Base-by-base conservation (phyloP, 2,329 filamentous ascomycete species). In the Colletotrichum eleusines region DNA sequence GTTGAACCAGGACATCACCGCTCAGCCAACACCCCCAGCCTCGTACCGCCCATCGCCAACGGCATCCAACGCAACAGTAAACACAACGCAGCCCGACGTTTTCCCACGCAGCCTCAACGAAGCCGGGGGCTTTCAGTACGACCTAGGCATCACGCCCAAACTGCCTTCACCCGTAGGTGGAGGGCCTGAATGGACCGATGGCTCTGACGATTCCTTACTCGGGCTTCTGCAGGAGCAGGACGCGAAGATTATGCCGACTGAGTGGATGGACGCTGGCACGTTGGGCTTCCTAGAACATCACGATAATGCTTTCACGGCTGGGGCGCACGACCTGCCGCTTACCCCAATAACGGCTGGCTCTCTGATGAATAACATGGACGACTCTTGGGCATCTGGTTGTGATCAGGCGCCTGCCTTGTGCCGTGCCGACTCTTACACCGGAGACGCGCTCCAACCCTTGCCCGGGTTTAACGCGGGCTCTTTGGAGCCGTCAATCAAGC, bases 81-180 rank as follows among this genome's bases (percentile, higher is more conserved):
- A 68, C 16, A 63, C 69, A 33, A 48, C 23, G 7, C 58, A 58
- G 9, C 59, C 69, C 23, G 64, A 69, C 8, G 12, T 33, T 3
- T 23, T 68, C 31, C 35, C 59, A 12, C 46, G 53, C 28, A 59
- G 14, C 51, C 9, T 40, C 53, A 53, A 38, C 67, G 63, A 67
- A 3, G 38, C 51, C 38, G 58, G 44, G 23, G 64, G 69, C n/a
- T 71, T 71, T 31, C 69, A 71, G 14, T 71, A 71, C 8, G 69
- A 53, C 5, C 28, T 63, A 2, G 64, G 53, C 11, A 63, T 71
- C 16, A 48, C 63, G n/a, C 44, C 61, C 23, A 69, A 64, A 33
- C n/a, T n/a, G n/a, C 69, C 63, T 33, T 53, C 53, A 26, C 44
- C 53, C 3, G 58, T 48, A 20, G 68, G 67, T 9, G 58, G 58